A percentile compares a stretch with the other conserved stretches of the same genome.
phyloP scores from a whole-genome alignment of 2,329 filamentous ascomycete species.

The Pestalotiopsis fici region DNA sequence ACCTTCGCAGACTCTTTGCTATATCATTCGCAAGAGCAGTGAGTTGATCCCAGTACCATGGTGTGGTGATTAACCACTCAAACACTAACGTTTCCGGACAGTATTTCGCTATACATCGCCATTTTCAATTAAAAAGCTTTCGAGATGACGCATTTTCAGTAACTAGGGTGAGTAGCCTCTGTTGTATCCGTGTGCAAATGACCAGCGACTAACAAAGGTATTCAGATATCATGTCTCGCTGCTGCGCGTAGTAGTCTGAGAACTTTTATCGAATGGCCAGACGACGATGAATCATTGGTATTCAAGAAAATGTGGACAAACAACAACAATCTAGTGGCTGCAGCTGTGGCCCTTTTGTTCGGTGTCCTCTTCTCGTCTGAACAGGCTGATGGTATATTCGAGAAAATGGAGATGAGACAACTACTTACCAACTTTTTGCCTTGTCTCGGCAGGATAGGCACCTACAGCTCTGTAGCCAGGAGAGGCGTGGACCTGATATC shows the following conservation, averaged over 20 bases:
- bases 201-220: background rate
- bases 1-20: background rate
- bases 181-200: background rate
- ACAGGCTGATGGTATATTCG: background rate
- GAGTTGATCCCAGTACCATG: background rate
- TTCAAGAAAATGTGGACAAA: slow-evolving; percentile 6
- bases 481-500: background rate
- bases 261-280: slow-evolving; percentile 1
- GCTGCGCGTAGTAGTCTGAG: slow-evolving; percentile 1
- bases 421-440: background rate
- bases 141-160: background rate
- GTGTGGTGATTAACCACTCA: background rate
- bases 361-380: background rate
- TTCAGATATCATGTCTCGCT: slow-evolving; percentile 1
- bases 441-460: background rate
- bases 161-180: background rate
- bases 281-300: background rate
- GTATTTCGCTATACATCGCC: background rate
- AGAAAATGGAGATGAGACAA: slow-evolving; percentile 7
- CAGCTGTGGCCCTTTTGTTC: background rate
- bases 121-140: slow-evolving; percentile 3
- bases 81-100: background rate
- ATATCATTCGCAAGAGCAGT: slow-evolving; percentile 2
- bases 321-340: slow-evolving; percentile 1
- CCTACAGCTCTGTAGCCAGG: background rate